phyloP scores from a whole-genome alignment of 164 flowering plant genomes.

The Liriodendron chinense region DNA sequence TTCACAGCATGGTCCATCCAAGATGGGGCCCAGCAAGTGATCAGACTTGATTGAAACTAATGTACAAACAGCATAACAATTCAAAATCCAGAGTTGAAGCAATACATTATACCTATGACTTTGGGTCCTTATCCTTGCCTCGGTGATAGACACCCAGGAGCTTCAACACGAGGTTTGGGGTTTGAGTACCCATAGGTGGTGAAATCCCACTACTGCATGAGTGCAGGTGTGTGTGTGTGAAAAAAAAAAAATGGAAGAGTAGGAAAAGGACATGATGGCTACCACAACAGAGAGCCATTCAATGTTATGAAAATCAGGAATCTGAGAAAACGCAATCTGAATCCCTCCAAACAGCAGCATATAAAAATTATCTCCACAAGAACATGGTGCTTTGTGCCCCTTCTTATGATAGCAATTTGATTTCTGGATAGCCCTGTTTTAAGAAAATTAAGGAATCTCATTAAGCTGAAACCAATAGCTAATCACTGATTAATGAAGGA shows the following conservation, averaged over 20 bases:
- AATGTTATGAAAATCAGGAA: slow-evolving; percentile 67
- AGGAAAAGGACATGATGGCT: slow-evolving; percentile 69
- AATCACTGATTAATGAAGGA: background rate
- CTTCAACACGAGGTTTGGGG: too few relatives aligned
- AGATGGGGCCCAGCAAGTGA: background rate
- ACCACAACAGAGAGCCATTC: slow-evolving; percentile 54
- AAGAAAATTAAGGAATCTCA: background rate
- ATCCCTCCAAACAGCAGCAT: slow-evolving; percentile 67
- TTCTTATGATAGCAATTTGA: slow-evolving; percentile 66
- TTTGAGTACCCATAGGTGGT: too few relatives aligned
- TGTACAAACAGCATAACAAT: background rate
- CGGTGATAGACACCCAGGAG: too few relatives aligned
- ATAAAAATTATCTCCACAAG: slow-evolving; percentile 32
- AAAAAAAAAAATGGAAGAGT: slow-evolving; percentile 45
- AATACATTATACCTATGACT: slow-evolving; percentile 42
- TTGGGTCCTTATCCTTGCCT: too few relatives aligned
- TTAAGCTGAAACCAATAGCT: background rate
- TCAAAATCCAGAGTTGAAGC: background rate
- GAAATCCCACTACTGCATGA: too few relatives aligned
- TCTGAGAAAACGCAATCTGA: slow-evolving; percentile 63
- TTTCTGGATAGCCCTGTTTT: slow-evolving; percentile 61
- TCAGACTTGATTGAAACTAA: background rate
- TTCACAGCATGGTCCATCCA: background rate
- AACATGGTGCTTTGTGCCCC: slow-evolving; percentile 61
- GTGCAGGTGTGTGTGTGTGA: too few relatives aligned